A percentile compares a stretch with the other conserved stretches of the same genome.
Evolutionary conservation across 1,139 yeast genomes (phyloP).

Genomic region (Kodamaea sp.): DNA sequence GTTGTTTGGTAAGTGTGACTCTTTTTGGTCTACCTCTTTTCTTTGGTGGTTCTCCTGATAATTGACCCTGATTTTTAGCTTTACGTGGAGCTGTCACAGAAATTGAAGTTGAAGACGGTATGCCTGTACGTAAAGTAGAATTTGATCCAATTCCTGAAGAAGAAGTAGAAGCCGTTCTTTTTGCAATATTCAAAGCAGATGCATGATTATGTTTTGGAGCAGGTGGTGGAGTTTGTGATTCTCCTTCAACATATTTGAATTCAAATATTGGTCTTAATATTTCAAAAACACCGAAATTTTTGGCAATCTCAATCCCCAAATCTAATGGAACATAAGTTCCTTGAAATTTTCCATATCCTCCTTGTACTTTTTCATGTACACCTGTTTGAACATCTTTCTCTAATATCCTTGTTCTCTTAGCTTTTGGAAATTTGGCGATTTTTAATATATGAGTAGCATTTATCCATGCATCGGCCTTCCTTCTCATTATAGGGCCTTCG

Average conservation of each 20-base stretch:
- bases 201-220: slow-evolving; percentile 85
- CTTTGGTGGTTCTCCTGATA: slow-evolving; percentile 32
- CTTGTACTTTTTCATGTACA: slow-evolving; percentile 87
- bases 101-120: slow-evolving; percentile 13
- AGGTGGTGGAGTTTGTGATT: slow-evolving; percentile 66
- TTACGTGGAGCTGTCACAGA: slow-evolving; percentile 14
- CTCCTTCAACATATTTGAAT: slow-evolving; percentile 53
- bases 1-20: slow-evolving; percentile 25
- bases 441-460: slow-evolving; percentile 90
- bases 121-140: neutral
- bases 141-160: neutral
- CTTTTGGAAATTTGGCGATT: slow-evolving; percentile 83
- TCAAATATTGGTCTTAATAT: slow-evolving; percentile 67
- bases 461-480: slow-evolving; percentile 75
- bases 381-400: slow-evolving; percentile 88
- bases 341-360: slow-evolving; percentile 92
- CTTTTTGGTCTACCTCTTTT: slow-evolving; percentile 51
- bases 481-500: slow-evolving; percentile 80
- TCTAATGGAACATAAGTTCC: slow-evolving; percentile 89
- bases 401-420: slow-evolving; percentile 76
- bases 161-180: slow-evolving; percentile 25
- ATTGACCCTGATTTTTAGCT: slow-evolving; percentile 22
- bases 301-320: slow-evolving; percentile 54
- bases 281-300: slow-evolving; percentile 67
- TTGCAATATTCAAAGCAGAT: slow-evolving; percentile 50